Base-by-base conservation (phyloP, 208 protist genomes). In the Porcisia deanei region DNA sequence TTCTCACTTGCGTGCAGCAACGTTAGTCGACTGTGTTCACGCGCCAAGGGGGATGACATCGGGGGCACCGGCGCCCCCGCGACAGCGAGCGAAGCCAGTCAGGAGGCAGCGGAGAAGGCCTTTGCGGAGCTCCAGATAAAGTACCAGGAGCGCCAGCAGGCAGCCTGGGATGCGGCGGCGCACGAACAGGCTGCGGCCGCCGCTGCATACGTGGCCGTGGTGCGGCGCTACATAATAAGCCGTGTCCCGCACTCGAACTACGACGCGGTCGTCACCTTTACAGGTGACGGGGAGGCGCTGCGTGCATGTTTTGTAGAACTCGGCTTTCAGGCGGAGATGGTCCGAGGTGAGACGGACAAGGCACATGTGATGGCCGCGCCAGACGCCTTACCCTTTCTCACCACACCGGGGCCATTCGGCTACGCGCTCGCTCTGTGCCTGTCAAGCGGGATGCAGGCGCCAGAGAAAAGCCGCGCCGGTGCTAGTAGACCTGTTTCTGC, bases 1-100 rank as follows among this genome's bases (percentile, higher is more conserved):
- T 97, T 97, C 79, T 97, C 91, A 3, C 82, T 94, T 12, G 81
- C 87, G 10, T 97, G 91, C 80, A 97, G 82, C 68, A 85, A 95
- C 64, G 81, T 96, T 1, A 71, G 74, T 9, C 90, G 91, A 12
- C 75, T 90, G 5, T 18, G 67, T 66, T 25, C 25, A n/a, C 2
- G 73, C 53, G n/a, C 47, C 25, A 18, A 73, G 74, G 47, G 65
- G 5, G 52, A 74, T 2, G 54, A 49, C 37, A 22, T 10, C 18
- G 45, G 70, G 20, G 3, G 49, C 55, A 20, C 45, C 16, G 53
- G 34, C 25, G 45, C 65, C 41, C 20, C 65, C 25, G 20, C 59
- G 39, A 53, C 37, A 43, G 58, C 37, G 16, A 41, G 18, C n/a
- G 79, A 84, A 58, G 72, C 79, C 0, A 79, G 70, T 20, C 86